These are phyloP conservation scores for Sporothrix sp. DNA, from an alignment of 2,329 filamentous ascomycete genomes.

Conservation along the genomic window DNA sequence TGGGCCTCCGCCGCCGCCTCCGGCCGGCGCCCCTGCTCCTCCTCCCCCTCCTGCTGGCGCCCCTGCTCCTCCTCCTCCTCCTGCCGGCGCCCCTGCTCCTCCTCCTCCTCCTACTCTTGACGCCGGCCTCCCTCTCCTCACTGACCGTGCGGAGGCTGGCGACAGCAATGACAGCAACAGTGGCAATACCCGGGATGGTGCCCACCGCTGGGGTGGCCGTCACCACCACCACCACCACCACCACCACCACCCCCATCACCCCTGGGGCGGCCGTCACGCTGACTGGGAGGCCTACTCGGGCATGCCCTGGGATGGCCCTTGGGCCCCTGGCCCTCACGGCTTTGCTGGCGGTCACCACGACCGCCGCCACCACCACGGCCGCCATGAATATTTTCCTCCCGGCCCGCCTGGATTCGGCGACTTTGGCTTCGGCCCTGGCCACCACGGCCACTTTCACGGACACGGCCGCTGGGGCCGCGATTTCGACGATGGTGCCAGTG, in stretches of 20 bases:
- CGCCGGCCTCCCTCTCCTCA: no score
- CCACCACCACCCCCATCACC: not conserved
- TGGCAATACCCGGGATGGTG: not conserved
- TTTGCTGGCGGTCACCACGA: not conserved
- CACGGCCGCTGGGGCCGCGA: not conserved
- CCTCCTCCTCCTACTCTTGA: not conserved
- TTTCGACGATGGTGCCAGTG: not conserved
- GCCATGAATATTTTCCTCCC: not conserved
- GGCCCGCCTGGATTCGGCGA: not conserved
- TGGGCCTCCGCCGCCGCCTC: constrained; percentile 13
- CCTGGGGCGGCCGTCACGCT: constrained; percentile 4
- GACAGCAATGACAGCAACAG: not conserved
- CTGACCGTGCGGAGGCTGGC: not conserved
- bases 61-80: not conserved
- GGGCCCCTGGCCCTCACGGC: not conserved
- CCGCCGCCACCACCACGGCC: not conserved
- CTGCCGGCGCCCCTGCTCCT: no score
- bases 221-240: not conserved
- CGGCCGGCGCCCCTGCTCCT: no score
- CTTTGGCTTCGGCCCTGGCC: not conserved
- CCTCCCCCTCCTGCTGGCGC: not conserved
- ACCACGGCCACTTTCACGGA: not conserved
- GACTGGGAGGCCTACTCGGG: not conserved
- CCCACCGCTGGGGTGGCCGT: not conserved
- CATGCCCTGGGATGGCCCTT: constrained; percentile 3